A percentile compares a stretch with the other conserved stretches of the same genome.
These are phyloP conservation scores for Penicillium verrucosum DNA, from an alignment of 2,329 filamentous ascomycete genomes.

Conservation along the genomic window DNA sequence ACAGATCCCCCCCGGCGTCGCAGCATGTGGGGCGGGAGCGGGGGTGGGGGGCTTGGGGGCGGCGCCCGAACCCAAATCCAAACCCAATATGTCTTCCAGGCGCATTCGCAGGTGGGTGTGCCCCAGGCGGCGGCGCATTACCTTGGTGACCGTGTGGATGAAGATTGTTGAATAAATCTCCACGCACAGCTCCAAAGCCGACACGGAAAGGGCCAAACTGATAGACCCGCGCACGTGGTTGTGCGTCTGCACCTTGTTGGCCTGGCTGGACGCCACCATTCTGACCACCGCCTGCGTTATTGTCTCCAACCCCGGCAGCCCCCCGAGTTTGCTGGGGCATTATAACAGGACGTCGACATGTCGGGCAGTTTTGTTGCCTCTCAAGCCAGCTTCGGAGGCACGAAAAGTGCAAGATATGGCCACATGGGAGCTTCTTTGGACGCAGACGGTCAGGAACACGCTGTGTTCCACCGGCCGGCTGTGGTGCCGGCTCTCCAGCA, in stretches of 20 bases:
- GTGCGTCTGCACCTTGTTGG: constrained; percentile 38
- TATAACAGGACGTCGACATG: constrained; percentile 79
- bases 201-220: constrained; percentile 72
- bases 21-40: constrained; percentile 7
- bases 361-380: constrained; percentile 94
- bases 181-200: constrained; percentile 63
- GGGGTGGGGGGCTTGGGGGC: constrained; percentile 22
- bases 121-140: constrained; percentile 39
- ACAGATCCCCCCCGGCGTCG: constrained; percentile 19
- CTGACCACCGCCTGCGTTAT: constrained; percentile 29
- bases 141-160: constrained; percentile 60
- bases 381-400: constrained; percentile 97
- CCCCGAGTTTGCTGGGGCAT: constrained; percentile 38
- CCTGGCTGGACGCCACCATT: constrained; percentile 38
- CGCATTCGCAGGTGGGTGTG: constrained; percentile 31
- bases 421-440: constrained; percentile 94
- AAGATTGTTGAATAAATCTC: constrained; percentile 62
- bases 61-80: constrained; percentile 42
- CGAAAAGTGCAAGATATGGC: constrained; percentile 89
- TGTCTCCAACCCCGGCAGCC: constrained; percentile 30
- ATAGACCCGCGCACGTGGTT: constrained; percentile 58
- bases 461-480: constrained; percentile 20
- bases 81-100: constrained; percentile 42
- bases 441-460: constrained; percentile 73
- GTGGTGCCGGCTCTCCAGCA: constrained; percentile 31